Evolutionary conservation across 192 early-diverging fungal genomes (phyloP), one percentile per base, ranked within the genome.

Genomic region (Fimicolochytrium jonesii): DNA sequence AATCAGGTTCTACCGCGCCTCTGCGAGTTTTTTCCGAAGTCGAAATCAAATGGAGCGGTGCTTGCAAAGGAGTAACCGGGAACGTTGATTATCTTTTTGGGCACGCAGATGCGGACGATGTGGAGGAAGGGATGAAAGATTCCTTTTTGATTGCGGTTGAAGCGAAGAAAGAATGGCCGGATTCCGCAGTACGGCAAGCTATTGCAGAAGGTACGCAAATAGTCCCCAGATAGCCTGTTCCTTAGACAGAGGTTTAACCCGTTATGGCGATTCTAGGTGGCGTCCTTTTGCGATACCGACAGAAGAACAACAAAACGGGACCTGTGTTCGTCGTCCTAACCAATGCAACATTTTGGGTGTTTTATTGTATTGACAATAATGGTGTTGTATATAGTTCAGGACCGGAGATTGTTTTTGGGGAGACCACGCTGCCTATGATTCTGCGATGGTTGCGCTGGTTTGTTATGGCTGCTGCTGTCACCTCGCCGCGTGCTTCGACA

Each of bases 1-100:
- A 47, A 47, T 9, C 9, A 47, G 45, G 22, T 9, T n/a, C 11
- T 47, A 22, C 11, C 9, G 25, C 7, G 35, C n/a, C 35, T 10
- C 37, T 60, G 44, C 41, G 58, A n/a, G 58, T 48, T 7, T 60
- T 48, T 47, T 11, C 46, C 20, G 58, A 60, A 30, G 58, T 48
- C 11, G 45, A 45, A 18, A 10, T 60, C 11, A 49, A 60, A 25
- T 48, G 45, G 43, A 29, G 39, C 4, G 58, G 44, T 25, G 18
- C 44, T n/a, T 6, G 6, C 43, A 48, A 31, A 6, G 23, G 37
- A 7, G 58, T 49, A 11, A 47, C 4, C 6, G 58, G 42, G 11
- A 60, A 7, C 7, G 32, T 48, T 11, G 45, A 60, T 31, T 48
- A 60, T 42, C 26, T 60, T 17, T 20, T 60, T 11, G 58, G 58